Base-by-base conservation (phyloP, 2,329 filamentous ascomycete species). In the Ceratocystis lukuohia region DNA sequence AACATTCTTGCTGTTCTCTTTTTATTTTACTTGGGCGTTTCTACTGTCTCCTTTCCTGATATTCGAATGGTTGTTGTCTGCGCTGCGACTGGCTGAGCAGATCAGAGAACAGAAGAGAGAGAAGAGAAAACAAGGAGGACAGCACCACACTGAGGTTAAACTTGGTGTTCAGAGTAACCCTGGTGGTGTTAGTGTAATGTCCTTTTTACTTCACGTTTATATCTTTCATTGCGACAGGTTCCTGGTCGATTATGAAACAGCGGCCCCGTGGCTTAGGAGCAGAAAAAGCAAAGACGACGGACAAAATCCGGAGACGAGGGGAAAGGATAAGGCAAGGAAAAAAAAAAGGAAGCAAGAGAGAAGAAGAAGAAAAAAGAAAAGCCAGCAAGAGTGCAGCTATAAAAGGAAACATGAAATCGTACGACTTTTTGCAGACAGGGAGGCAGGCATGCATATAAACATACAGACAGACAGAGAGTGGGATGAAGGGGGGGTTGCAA, bases 381-480 rank as follows among this genome's bases (percentile, higher is more conserved):
- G 46, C 64, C 41, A 20, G 66, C 64, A 53, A 20, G 59, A 61
- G 46, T 66, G 56, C 25, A n/a, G 15, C 53, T 56, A 65, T 22
- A 68, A 64, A 64, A 66, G 62, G 53, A 67, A 61, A 65, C 28
- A 57, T 57, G 53, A 57, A 22, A 57, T 57, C 22, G 53, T 57
- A 57, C 53, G 53, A 57, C 50, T 57, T 57, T 57, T 30, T 33
- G 10, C 46, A 57, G 25, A 28, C 53, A 28, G 28, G 8, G 50
- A 25, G 50, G 7, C 22, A 17, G 53, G 12, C 25, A 15, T 15
- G 53, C 22, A 30, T 5, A 57, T 25, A 50, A 22, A 50, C n/a
- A 50, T 10, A 20, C 17, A 57, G 53, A 33, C 7, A 57, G 53
- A n/a, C 7, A 33, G 53, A 57, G 37, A 12, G 37, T 41, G 37